Conservation (phyloP, 1,139 yeast species). For the Debaryomyces nepalensis region DNA sequence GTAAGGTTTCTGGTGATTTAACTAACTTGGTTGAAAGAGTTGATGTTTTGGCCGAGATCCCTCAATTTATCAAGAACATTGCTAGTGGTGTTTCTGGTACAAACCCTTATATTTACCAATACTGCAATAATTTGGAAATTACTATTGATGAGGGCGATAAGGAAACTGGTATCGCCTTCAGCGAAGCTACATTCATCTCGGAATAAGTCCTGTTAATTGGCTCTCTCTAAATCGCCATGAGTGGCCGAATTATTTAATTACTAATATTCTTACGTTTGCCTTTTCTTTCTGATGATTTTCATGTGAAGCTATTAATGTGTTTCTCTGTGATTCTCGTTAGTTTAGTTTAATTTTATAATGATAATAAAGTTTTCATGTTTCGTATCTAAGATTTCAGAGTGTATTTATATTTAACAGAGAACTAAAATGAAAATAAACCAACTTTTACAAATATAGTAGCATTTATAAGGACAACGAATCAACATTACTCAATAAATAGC, state of each 20-base stretch:
- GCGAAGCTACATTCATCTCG: conserved; percentile 80
- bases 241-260: conserved; percentile 2
- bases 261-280: conserved; percentile 1
- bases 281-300: background rate
- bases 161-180: conserved; percentile 74
- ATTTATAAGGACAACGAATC: too few species aligned
- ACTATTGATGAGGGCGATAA: conserved; percentile 36
- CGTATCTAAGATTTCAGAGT: too few species aligned
- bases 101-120: conserved; percentile 93
- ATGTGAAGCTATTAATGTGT: too few species aligned
- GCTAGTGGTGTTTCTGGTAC: conserved; percentile 96
- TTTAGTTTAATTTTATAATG: conserved; percentile 4
- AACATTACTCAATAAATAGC: too few species aligned
- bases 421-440: too few species aligned
- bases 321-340: background rate
- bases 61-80: conserved; percentile 88
- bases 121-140: conserved; percentile 59
- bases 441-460: too few species aligned
- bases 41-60: conserved; percentile 97
- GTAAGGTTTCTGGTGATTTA: conserved; percentile 58
- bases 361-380: background rate
- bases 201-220: conserved; percentile 28
- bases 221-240: background rate
- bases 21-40: conserved; percentile 77
- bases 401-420: too few species aligned